Evolutionary conservation across 306 rosid genomes (phyloP).

Genomic region (Citrullus mucosospermus): DNA sequence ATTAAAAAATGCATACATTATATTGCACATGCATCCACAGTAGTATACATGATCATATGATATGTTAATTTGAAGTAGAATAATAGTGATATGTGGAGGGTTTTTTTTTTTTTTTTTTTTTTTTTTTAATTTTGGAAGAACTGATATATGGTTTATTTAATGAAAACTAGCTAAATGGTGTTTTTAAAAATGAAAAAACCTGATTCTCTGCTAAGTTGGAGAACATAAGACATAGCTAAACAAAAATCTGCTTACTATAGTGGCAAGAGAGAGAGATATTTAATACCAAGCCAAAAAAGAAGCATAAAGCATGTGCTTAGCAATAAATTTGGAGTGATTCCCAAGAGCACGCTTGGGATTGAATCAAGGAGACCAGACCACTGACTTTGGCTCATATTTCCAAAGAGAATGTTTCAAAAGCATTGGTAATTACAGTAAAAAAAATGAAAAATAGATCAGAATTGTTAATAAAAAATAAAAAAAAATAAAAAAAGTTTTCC

Average conservation of each 20-base stretch:
- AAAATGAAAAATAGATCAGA: neutral
- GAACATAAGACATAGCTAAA: neutral
- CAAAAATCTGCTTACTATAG: neutral
- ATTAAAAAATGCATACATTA: neutral
- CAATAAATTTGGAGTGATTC: conserved; percentile 58
- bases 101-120: neutral
- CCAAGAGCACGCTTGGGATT: conserved; percentile 91
- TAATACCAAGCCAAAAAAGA: conserved; percentile 16
- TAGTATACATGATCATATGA: neutral
- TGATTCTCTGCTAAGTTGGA: neutral
- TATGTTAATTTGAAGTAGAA: neutral
- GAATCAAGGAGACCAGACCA: conserved; percentile 89
- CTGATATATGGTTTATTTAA: neutral
- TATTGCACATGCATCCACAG: neutral
- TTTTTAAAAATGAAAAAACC: neutral
- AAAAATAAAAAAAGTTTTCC: no score
- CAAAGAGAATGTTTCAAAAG: conserved; percentile 62
- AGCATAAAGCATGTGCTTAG: conserved; percentile 59
- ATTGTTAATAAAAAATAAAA: neutral
- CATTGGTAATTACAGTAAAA: conserved; percentile 36
- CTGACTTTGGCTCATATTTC: conserved; percentile 44
- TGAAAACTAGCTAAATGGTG: neutral
- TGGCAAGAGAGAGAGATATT: neutral
- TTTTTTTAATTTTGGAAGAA: neutral
- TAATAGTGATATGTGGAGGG: neutral